phyloP scores from a whole-genome alignment of 106 monocot genomes.

The Xerophyta viscosa region DNA sequence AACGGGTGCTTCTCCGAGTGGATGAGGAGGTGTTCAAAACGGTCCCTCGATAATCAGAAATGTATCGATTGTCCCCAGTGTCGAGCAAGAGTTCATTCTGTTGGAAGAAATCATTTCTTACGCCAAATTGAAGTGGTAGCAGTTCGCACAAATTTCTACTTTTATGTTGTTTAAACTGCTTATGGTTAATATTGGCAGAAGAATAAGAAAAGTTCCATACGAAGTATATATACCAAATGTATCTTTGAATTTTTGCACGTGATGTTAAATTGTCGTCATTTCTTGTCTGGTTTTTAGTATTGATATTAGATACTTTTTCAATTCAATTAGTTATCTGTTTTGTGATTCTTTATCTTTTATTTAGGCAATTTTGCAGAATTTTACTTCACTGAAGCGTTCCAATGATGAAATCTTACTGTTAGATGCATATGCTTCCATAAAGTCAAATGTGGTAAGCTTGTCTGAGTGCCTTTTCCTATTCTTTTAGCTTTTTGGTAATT shows the following conservation, averaged over 20 bases:
- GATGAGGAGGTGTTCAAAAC: slow-evolving; percentile 64
- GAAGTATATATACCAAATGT: too few relatives aligned
- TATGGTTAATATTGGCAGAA: too few relatives aligned
- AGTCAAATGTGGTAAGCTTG: slow-evolving; percentile 72
- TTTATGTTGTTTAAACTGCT: too few relatives aligned
- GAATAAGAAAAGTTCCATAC: too few relatives aligned
- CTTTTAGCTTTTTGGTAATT: too few relatives aligned
- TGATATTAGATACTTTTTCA: too few relatives aligned
- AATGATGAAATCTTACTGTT: slow-evolving; percentile 74
- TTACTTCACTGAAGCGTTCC: slow-evolving; percentile 70
- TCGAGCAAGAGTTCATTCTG: slow-evolving; percentile 60
- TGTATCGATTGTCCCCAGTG: slow-evolving; percentile 73
- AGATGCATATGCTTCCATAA: slow-evolving; percentile 65
- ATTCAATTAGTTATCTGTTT: too few relatives aligned
- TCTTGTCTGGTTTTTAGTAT: too few relatives aligned
- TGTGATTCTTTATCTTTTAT: slow-evolving; percentile 1
- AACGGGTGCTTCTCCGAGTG: slow-evolving; percentile 98
- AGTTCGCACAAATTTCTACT: neutral
- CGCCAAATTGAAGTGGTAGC: slow-evolving; percentile 84
- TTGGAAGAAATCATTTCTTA: slow-evolving; percentile 90
- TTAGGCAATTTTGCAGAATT: slow-evolving; percentile 66
- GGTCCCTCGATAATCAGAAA: slow-evolving; percentile 20
- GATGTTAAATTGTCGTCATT: too few relatives aligned
- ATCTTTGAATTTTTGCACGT: too few relatives aligned
- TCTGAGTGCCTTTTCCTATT: neutral